A percentile compares a stretch with the other conserved stretches of the same genome.
phyloP scores from a whole-genome alignment of 805 yeast genomes.

The Starmerella ratchasimensis region DNA sequence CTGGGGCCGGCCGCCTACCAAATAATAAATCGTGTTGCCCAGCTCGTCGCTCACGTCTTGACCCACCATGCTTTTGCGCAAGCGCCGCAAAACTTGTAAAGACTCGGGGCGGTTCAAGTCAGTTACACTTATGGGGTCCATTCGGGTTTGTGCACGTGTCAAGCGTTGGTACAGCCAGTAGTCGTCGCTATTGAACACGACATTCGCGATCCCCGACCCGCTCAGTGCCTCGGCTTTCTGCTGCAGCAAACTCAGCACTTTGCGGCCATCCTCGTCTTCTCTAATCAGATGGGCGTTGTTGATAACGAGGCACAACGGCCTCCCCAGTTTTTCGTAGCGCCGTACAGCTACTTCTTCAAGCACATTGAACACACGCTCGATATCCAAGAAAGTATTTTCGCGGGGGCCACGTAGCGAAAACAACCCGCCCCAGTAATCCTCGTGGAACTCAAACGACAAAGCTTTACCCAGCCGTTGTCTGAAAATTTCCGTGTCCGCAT shows the following conservation, averaged over 20 bases:
- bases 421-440: slow-evolving; percentile 70
- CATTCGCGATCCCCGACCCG: slow-evolving; percentile 57
- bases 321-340: slow-evolving; percentile 26
- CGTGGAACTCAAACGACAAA: slow-evolving; percentile 55
- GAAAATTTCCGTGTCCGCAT: slow-evolving; percentile 73
- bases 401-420: slow-evolving; percentile 75
- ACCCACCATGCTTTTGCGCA: slow-evolving; percentile 33
- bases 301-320: slow-evolving; percentile 56
- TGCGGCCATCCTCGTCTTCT: slow-evolving; percentile 59
- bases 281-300: slow-evolving; percentile 64
- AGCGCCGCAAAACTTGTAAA: slow-evolving; percentile 36
- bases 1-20: slow-evolving; percentile 77
- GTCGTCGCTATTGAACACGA: slow-evolving; percentile 68
- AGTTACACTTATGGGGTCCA: slow-evolving; percentile 56
- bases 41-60: slow-evolving; percentile 29
- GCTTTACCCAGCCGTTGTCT: slow-evolving; percentile 66
- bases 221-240: slow-evolving; percentile 71
- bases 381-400: slow-evolving; percentile 66
- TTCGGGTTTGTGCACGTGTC: slow-evolving; percentile 54
- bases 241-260: slow-evolving; percentile 59
- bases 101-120: slow-evolving; percentile 45
- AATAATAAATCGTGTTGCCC: slow-evolving; percentile 46
- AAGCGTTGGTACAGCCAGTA: slow-evolving; percentile 77
- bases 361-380: slow-evolving; percentile 67
- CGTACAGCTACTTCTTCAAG: slow-evolving; percentile 57